phyloP scores from a whole-genome alignment of 257 asterid species.

The Ophiorrhiza pumila region DNA sequence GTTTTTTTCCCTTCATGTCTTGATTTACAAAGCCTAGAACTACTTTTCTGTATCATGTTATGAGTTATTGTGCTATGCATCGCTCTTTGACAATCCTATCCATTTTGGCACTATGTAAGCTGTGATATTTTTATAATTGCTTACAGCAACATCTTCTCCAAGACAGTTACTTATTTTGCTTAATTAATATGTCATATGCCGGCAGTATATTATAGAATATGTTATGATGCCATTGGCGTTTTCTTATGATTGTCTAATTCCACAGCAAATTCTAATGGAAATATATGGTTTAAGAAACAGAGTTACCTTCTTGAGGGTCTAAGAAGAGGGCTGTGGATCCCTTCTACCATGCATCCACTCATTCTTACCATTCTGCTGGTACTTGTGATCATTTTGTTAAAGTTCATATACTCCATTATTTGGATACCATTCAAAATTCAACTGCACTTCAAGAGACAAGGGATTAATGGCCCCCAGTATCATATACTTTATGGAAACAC shows the following conservation, averaged over 20 bases:
- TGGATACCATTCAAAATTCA: conserved; percentile 14
- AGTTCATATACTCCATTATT: neutral
- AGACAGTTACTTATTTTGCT: neutral
- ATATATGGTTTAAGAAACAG: neutral
- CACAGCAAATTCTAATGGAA: neutral
- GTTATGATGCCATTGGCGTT: neutral
- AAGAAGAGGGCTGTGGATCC: neutral
- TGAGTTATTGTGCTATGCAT: neutral
- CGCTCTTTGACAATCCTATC: neutral
- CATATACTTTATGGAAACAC: conserved; percentile 13
- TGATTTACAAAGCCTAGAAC: neutral
- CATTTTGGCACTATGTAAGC: neutral
- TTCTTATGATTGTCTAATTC: neutral
- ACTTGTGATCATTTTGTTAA: conserved; percentile 1
- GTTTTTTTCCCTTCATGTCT: neutral
- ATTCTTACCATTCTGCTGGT: neutral
- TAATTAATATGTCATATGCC: neutral
- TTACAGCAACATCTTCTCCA: neutral
- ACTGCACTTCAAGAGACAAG: conserved; percentile 13
- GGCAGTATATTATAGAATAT: neutral
- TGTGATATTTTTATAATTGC: neutral
- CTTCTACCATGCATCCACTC: conserved; percentile 4
- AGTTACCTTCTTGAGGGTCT: neutral
- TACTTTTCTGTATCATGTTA: neutral
- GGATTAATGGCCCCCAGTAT: conserved; percentile 15